Evolutionary conservation across 495 filamentous ascomycete genomes (phyloP).

Genomic region (Bathelium albidoporum): DNA sequence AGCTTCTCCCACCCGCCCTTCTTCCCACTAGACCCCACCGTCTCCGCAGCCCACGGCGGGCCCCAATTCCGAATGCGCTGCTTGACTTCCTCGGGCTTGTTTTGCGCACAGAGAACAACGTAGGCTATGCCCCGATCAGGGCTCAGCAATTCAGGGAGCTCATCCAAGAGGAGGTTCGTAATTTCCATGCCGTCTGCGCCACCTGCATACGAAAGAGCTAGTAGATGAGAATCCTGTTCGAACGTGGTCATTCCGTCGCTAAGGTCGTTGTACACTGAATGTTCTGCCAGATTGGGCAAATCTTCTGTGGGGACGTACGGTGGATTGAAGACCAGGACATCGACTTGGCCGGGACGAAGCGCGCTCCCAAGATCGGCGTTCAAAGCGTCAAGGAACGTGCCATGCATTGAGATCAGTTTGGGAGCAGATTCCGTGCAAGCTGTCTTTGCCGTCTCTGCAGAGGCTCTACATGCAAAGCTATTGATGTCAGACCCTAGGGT

Average conservation of each 20-base stretch:
- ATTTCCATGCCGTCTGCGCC: constrained; percentile 87
- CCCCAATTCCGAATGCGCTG: constrained; percentile 48
- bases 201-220: constrained; percentile 82
- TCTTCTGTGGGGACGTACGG: constrained; percentile 83
- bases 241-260: constrained; percentile 34
- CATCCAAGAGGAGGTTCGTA: constrained; percentile 64
- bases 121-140: constrained; percentile 66
- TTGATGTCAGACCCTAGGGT: constrained; percentile 76
- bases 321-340: constrained; percentile 91
- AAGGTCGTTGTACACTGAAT: constrained; percentile 24
- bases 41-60: constrained; percentile 57
- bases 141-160: constrained; percentile 53
- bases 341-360: constrained; percentile 48
- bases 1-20: constrained; percentile 87
- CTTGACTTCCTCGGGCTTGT: constrained; percentile 67
- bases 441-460: constrained; percentile 47
- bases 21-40: constrained; percentile 74
- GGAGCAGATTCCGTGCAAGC: constrained; percentile 34
- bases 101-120: constrained; percentile 79
- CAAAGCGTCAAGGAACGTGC: constrained; percentile 47
- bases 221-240: constrained; percentile 63
- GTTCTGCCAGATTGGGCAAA: constrained; percentile 43
- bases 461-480: constrained; percentile 62
- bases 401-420: neutral
- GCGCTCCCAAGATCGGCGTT: constrained; percentile 55